These are phyloP conservation scores for Bryopsis sp. DNA, from an alignment of 139 green algal genomes.

Conservation along the genomic window DNA sequence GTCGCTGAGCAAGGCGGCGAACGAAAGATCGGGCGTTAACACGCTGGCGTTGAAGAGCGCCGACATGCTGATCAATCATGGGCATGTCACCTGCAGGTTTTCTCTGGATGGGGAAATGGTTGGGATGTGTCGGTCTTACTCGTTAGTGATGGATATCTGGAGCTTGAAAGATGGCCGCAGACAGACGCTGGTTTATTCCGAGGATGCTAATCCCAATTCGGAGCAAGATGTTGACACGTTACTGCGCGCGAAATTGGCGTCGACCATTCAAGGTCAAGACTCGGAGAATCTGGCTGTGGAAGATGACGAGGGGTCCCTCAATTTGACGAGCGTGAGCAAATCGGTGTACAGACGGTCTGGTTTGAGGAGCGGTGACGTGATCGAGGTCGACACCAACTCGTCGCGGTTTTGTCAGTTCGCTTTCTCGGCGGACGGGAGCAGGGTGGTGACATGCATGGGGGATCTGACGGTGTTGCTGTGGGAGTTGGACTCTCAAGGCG, in stretches of 20 bases:
- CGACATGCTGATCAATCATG: not conserved
- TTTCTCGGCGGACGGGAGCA: not conserved
- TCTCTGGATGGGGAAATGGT: not conserved
- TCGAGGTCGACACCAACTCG: too few species aligned
- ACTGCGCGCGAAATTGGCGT: too few species aligned
- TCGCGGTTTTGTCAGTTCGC: constrained; percentile 10
- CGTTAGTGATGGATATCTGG: constrained; percentile 14
- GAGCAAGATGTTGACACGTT: too few species aligned
- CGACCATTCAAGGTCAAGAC: not conserved
- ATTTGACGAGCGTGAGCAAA: too few species aligned
- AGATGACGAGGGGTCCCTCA: too few species aligned
- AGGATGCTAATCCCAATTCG: not conserved
- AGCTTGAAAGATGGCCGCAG: not conserved
- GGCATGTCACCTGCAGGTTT: constrained; percentile 9
- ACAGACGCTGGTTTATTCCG: not conserved
- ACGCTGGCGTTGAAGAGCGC: not conserved
- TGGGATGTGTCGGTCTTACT: constrained; percentile 1
- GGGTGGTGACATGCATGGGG: constrained; percentile 8
- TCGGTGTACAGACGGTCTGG: too few species aligned
- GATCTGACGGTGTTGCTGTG: constrained; percentile 6
- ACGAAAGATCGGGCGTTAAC: not conserved
- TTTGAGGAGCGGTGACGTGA: too few species aligned
- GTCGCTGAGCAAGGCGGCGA: not conserved
- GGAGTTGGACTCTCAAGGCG: too few species aligned
- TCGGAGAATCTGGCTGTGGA: too few species aligned